Evolutionary conservation across 148 eudicot genomes (phyloP).

Genomic region (Bassia scoparia): DNA sequence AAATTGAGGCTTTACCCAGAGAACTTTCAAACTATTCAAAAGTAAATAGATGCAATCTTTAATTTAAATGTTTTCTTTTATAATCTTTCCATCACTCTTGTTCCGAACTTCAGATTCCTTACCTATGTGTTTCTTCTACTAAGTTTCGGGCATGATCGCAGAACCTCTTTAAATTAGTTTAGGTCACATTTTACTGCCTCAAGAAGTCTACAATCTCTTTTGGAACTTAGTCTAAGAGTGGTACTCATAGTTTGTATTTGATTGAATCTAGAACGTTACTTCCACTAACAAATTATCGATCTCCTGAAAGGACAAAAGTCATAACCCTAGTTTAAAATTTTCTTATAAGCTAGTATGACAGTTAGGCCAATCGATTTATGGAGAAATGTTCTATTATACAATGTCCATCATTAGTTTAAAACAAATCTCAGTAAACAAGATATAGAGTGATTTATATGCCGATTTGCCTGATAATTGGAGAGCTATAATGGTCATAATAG

Average conservation of each 20-base stretch:
- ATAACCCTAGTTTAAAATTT: neutral
- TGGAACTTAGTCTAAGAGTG: too few relatives aligned
- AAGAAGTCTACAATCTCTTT: too few relatives aligned
- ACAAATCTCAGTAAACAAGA: neutral
- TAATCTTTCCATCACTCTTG: neutral
- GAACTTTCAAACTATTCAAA: too few relatives aligned
- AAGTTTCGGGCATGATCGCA: neutral
- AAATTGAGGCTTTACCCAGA: neutral
- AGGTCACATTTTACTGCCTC: too few relatives aligned
- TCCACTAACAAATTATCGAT: neutral
- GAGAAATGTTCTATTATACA: neutral
- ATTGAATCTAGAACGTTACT: neutral
- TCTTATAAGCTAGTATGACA: too few relatives aligned
- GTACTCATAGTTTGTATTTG: neutral
- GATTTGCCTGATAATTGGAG: too few relatives aligned
- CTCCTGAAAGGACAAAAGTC: neutral
- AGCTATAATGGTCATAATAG: neutral
- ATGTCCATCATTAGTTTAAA: neutral
- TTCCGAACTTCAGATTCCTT: too few relatives aligned
- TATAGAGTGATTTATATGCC: neutral
- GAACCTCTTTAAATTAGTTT: too few relatives aligned
- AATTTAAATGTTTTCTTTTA: too few relatives aligned
- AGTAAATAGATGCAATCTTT: neutral
- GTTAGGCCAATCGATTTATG: neutral
- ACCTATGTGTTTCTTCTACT: neutral